phyloP scores from a whole-genome alignment of 345 rosid genomes.

The Ailanthus altissimus region DNA sequence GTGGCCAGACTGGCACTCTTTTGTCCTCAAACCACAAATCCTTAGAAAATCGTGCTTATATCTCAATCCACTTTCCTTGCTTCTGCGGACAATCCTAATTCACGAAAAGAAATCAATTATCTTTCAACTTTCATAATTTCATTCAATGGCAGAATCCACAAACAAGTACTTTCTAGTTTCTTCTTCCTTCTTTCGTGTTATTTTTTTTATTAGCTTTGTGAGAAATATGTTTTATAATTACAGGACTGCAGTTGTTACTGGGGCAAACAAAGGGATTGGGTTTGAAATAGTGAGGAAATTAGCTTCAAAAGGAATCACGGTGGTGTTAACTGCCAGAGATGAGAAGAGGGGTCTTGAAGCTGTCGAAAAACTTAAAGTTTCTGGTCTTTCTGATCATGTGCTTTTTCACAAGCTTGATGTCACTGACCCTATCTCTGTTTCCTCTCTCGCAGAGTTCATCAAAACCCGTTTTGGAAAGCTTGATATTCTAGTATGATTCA shows the following conservation, averaged over 20 bases:
- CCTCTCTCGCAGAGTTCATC: slow-evolving; percentile 41
- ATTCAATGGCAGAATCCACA: too few species aligned
- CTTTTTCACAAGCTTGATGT: slow-evolving; percentile 52
- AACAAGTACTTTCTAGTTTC: too few species aligned
- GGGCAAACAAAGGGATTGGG: slow-evolving; percentile 32
- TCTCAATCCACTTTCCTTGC: too few species aligned
- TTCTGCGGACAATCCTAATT: too few species aligned
- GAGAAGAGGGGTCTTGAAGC: slow-evolving; percentile 27
- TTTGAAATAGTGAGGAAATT: slow-evolving; percentile 23
- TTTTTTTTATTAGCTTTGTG: too few species aligned
- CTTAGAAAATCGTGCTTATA: too few species aligned
- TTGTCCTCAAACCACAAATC: too few species aligned
- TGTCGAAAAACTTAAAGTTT: slow-evolving; percentile 19
- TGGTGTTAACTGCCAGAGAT: slow-evolving; percentile 32
- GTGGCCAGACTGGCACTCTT: too few species aligned
- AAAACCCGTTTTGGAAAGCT: slow-evolving; percentile 1
- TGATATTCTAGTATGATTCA: slow-evolving; percentile 14
- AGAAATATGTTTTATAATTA: too few species aligned
- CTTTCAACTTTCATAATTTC: too few species aligned
- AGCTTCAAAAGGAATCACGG: slow-evolving; percentile 22
- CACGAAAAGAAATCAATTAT: too few species aligned
- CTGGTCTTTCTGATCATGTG: slow-evolving; percentile 24
- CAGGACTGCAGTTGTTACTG: neutral
- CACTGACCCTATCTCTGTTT: slow-evolving; percentile 30
- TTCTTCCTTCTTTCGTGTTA: neutral